Evolutionary conservation across 352 stramenopile species (phyloP).

Genomic region (Blastocystis sp.): DNA sequence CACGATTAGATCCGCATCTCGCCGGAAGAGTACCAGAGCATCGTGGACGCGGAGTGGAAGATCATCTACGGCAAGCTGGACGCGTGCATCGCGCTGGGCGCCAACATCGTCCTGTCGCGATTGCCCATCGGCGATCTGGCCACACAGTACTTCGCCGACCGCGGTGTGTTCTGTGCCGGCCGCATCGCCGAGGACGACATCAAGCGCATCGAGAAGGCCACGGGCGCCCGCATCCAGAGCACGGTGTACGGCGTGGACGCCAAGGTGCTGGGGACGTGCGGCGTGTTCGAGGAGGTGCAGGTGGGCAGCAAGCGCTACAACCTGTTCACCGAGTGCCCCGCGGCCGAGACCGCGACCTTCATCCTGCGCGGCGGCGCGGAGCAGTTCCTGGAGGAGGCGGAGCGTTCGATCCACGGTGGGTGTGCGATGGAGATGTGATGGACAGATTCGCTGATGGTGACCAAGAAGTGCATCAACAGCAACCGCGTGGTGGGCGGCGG

Average conservation of each 20-base stretch:
- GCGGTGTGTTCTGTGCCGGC: constrained; percentile 93
- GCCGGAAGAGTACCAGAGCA: constrained; percentile 95
- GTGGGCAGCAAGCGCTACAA: constrained; percentile 96
- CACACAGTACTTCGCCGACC: constrained; percentile 98
- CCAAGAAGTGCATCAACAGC: constrained; percentile 88
- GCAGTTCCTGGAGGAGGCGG: constrained; percentile 96
- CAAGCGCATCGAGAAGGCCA: constrained; percentile 90
- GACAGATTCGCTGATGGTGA: constrained; percentile 92
- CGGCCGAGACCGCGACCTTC: constrained; percentile 91
- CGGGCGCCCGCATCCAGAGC: constrained; percentile 87
- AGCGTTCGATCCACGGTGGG: constrained; percentile 88
- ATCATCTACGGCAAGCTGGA: constrained; percentile 99
- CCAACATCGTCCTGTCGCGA: constrained; percentile 96
- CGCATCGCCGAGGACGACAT: constrained; percentile 93
- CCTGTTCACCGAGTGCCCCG: constrained; percentile 92
- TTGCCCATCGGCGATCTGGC: constrained; percentile 90
- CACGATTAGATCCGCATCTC: constrained; percentile 81
- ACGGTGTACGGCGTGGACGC: constrained; percentile 86
- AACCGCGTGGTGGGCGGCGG: constrained; percentile 81
- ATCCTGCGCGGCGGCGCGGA: constrained; percentile 92
- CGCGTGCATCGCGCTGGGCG: constrained; percentile 80
- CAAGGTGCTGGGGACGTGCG: constrained; percentile 88
- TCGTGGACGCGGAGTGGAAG: constrained; percentile 98
- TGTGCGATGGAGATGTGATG: background rate
- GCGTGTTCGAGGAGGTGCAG: constrained; percentile 92